Percentiles rank a stretch among this genome's conserved stretches.
These are phyloP conservation scores for Cardamine chenopodiifolia DNA, from an alignment of 345 rosid genomes.

Conservation along the genomic window DNA sequence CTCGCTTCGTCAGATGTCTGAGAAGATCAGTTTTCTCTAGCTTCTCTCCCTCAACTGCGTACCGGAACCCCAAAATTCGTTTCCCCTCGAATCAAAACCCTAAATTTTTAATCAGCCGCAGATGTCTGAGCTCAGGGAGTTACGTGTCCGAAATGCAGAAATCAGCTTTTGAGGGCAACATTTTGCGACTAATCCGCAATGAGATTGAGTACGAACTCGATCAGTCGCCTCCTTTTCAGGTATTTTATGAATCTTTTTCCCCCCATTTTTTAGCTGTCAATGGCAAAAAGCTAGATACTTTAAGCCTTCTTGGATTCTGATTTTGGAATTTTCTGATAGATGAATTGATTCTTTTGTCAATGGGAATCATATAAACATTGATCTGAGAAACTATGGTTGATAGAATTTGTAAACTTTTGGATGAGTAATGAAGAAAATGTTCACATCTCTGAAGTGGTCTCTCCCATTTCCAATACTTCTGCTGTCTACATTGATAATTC, in stretches of 20 bases:
- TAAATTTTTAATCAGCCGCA: constrained; percentile 5
- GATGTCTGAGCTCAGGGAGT: constrained; percentile 46
- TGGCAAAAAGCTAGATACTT: constrained; percentile 20
- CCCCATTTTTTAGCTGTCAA: background rate
- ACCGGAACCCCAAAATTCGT: constrained; percentile 20
- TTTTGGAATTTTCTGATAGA: background rate
- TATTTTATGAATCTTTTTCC: background rate
- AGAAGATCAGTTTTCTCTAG: constrained; percentile 36
- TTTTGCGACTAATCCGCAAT: constrained; percentile 59
- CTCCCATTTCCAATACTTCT: background rate
- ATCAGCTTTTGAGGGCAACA: constrained; percentile 69
- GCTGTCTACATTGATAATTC: background rate
- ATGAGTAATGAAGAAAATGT: background rate
- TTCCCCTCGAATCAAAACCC: constrained; percentile 12
- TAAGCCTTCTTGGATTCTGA: constrained; percentile 9
- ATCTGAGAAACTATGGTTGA: background rate
- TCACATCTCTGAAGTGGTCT: background rate
- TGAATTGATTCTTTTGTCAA: background rate
- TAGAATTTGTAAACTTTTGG: background rate
- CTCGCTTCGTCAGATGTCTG: constrained; percentile 46
- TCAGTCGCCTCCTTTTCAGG: constrained; percentile 48
- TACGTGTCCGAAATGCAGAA: constrained; percentile 75
- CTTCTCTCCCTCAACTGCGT: constrained; percentile 23
- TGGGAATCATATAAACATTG: background rate
- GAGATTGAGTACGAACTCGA: constrained; percentile 79